Percentiles rank a stretch among this genome's conserved stretches.
phyloP scores from a whole-genome alignment of 768 basidiomycete genomes.

The Lanmaoa rubissima region DNA sequence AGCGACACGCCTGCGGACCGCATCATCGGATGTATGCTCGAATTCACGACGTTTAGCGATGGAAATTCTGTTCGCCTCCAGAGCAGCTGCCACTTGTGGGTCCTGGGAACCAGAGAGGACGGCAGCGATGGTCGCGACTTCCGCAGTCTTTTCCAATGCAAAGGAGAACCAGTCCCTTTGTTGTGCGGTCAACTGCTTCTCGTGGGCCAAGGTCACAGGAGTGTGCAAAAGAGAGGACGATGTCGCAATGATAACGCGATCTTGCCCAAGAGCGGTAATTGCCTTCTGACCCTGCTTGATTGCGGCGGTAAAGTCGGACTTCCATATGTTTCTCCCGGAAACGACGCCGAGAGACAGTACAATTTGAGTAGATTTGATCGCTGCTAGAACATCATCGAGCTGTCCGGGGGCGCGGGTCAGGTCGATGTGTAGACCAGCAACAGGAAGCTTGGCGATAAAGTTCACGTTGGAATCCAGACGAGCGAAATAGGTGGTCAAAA shows the following conservation, averaged over 20 bases:
- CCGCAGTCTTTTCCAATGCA: slow-evolving; percentile 91
- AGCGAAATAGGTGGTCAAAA: slow-evolving; percentile 95
- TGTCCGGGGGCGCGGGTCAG: slow-evolving; percentile 91
- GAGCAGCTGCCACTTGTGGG: slow-evolving; percentile 59
- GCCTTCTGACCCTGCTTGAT: slow-evolving; percentile 84
- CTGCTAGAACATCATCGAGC: slow-evolving; percentile 76
- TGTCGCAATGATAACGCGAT: slow-evolving; percentile 90
- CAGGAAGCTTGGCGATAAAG: slow-evolving; percentile 87
- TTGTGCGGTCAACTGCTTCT: slow-evolving; percentile 84
- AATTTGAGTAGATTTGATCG: slow-evolving; percentile 79
- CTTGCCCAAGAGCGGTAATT: slow-evolving; percentile 74
- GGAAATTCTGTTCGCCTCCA: slow-evolving; percentile 87
- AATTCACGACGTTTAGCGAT: slow-evolving; percentile 95
- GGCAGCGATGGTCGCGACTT: slow-evolving; percentile 86
- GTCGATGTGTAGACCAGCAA: slow-evolving; percentile 95
- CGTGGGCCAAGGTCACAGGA: slow-evolving; percentile 90
- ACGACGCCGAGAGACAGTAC: slow-evolving; percentile 92
- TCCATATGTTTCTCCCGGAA: slow-evolving; percentile 99
- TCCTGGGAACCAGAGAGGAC: slow-evolving; percentile 85
- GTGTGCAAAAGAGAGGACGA: slow-evolving; percentile 99
- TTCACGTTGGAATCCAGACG: slow-evolving; percentile 91
- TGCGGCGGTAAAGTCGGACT: slow-evolving; percentile 85
- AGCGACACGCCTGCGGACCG: slow-evolving; percentile 92
- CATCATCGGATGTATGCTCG: slow-evolving; percentile 89
- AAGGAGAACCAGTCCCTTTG: slow-evolving; percentile 99